Evolutionary conservation across 2,329 filamentous ascomycete genomes (phyloP), one percentile per base, ranked within the genome.

Genomic region (Trichoderma sp.): DNA sequence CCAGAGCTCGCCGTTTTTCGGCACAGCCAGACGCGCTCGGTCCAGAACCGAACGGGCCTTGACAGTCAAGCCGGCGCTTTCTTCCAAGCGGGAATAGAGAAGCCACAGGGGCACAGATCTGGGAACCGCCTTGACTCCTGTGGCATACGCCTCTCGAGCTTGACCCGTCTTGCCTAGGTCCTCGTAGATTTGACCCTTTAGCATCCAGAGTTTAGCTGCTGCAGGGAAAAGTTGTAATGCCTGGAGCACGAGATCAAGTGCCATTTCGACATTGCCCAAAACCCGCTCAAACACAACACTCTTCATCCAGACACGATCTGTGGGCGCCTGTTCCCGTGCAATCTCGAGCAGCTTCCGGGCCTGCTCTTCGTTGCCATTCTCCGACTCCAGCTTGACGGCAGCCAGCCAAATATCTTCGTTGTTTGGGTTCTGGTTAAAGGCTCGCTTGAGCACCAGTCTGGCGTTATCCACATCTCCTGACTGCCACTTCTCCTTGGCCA

Each of bases 381-480:
- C 95, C 1, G 96, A 94, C 82, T 99, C 96, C 34, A 99, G 89
- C 81, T 98, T 97, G 75, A 99, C 96, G 60, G 96, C 96, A 18
- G 95, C 93, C 62, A 98, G 90, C 92, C 96, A 99, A 75, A 99
- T 98, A 80, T 98, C 94, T 81, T 99, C 96, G 82, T 97, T 98
- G 81, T 97, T 95, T 1, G 94, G 94, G 77, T 98, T 97, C 80
- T 97, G 93, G 76, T 95, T 92, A 86, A 99, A 99, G 6, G 95
- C 96, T 74, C 92, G 90, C 32, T 91, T 95, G 18, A 99, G 89
- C 1, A 98, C 94, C 73, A 90, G 87, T 71, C 96, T 89, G 14
- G 96, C 95, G 74, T 93, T 93, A 79, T 97, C 92, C 58, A 97
- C 90, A 77, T 97, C 92, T 64, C 94, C 94, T 3, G 92, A 89